Percentiles rank a stretch among this genome's conserved stretches.
These are phyloP conservation scores for Thuja plicata DNA, from an alignment of 83 land plant genomes.

Conservation along the genomic window DNA sequence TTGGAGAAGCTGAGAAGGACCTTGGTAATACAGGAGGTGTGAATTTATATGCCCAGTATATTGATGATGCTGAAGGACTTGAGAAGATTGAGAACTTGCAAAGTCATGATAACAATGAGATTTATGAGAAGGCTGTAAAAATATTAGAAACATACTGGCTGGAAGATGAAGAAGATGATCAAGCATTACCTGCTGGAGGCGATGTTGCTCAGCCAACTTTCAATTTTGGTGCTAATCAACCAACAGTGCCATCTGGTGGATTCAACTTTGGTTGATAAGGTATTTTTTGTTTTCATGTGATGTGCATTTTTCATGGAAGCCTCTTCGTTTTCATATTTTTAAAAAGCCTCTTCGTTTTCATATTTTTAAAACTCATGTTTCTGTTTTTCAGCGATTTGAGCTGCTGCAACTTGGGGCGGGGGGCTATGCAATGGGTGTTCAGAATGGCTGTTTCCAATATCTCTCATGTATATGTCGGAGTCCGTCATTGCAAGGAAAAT, in stretches of 20 bases:
- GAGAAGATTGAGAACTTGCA: slow-evolving; percentile 79
- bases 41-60: slow-evolving; percentile 58
- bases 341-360: background rate
- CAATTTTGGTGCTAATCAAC: slow-evolving; percentile 34
- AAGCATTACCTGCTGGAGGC: slow-evolving; percentile 31
- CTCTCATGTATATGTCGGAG: background rate
- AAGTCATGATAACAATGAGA: slow-evolving; percentile 75
- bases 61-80: slow-evolving; percentile 73
- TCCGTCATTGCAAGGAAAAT: slow-evolving; percentile 11
- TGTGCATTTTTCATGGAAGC: background rate
- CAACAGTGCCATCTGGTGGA: slow-evolving; percentile 49
- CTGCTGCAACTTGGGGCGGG: background rate
- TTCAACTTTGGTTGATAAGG: slow-evolving; percentile 54
- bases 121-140: slow-evolving; percentile 75
- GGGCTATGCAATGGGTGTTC: background rate
- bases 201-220: slow-evolving; percentile 41
- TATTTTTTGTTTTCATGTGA: background rate
- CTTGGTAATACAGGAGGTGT: slow-evolving; percentile 42
- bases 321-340: background rate
- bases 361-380: background rate
- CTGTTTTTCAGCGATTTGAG: background rate
- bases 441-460: background rate
- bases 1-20: slow-evolving; percentile 70
- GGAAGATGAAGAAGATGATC: slow-evolving; percentile 58
- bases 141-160: slow-evolving; percentile 74